Conservation (phyloP, 78 protist species). For the slime mould (Dictyostelium discoideum) region DNA sequence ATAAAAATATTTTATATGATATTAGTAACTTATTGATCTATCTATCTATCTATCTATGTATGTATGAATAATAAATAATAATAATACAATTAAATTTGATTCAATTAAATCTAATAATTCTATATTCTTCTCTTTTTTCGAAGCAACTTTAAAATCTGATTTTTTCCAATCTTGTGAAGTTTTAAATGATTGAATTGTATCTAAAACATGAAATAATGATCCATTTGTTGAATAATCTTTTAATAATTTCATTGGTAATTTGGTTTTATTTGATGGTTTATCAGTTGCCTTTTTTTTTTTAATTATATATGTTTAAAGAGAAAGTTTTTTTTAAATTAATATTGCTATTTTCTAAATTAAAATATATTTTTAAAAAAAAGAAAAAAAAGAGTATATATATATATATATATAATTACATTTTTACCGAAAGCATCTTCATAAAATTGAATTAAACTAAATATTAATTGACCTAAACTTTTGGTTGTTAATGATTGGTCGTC, state of each 20-base stretch:
- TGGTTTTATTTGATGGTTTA: constrained; percentile 36
- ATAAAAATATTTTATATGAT: too few species aligned
- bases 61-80: too few species aligned
- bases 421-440: constrained; percentile 44
- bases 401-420: constrained; percentile 8
- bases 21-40: not conserved
- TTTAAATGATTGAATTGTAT: not conserved
- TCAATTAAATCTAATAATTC: constrained; percentile 8
- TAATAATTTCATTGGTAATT: constrained; percentile 51
- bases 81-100: constrained; percentile 6
- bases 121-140: constrained; percentile 13
- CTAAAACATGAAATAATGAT: constrained; percentile 24
- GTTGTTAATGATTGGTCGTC: not conserved
- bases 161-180: constrained; percentile 1
- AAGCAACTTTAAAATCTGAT: not conserved
- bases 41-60: too few species aligned
- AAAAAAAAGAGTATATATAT: too few species aligned
- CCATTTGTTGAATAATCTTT: constrained; percentile 47
- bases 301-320: not conserved
- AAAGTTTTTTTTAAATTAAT: not conserved
- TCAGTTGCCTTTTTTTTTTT: constrained; percentile 20
- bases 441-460: constrained; percentile 11
- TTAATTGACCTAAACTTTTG: not conserved
- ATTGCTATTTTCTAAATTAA: too few species aligned
- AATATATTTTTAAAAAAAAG: too few species aligned